phyloP scores from a whole-genome alignment of 257 asterid genomes.

The Solanum tarapatanum region DNA sequence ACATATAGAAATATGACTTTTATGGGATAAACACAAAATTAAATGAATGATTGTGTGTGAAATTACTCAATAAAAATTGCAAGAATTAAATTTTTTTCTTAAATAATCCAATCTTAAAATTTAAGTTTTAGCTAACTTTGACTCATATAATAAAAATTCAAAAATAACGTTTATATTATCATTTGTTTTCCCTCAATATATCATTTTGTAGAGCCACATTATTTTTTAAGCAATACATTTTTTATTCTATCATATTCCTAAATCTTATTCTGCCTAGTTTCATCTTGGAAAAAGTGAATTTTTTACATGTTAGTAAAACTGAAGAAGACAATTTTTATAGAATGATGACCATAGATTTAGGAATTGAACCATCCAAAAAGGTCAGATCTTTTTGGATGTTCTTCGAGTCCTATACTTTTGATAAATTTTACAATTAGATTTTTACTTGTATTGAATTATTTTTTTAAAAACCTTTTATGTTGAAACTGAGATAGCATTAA shows the following conservation, averaged over 20 bases:
- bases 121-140: not conserved
- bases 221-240: not conserved
- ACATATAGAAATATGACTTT: not conserved
- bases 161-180: not conserved
- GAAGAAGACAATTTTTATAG: not conserved
- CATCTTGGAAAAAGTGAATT: not conserved
- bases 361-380: not conserved
- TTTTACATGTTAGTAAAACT: not conserved
- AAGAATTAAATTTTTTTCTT: not conserved
- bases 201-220: not conserved
- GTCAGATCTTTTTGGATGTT: conserved; percentile 2
- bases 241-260: too few relatives aligned
- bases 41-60: not conserved
- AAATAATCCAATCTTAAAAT: not conserved
- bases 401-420: not conserved
- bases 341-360: not conserved
- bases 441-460: too few relatives aligned
- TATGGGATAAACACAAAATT: not conserved
- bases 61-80: not conserved
- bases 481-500: not conserved
- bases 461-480: not conserved
- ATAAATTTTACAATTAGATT: not conserved
- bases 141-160: too few relatives aligned
- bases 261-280: not conserved
- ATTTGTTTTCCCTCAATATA: not conserved